These are phyloP conservation scores for Begonia peltatifolia DNA, from an alignment of 306 rosid genomes.

Conservation along the genomic window DNA sequence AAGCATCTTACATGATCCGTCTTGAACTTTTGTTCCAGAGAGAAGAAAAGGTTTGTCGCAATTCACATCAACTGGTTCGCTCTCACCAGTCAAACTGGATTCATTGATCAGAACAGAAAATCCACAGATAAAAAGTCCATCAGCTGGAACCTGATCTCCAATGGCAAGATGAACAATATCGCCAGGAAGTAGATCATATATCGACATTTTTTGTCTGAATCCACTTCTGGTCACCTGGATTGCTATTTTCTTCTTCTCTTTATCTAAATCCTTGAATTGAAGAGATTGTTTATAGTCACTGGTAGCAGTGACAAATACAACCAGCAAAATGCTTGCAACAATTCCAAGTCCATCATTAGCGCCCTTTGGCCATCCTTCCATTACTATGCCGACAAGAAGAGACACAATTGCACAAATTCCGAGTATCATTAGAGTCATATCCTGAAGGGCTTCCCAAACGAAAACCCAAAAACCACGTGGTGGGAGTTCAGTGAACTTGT, in stretches of 20 bases:
- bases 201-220: slow-evolving; percentile 79
- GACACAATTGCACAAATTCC: slow-evolving; percentile 73
- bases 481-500: slow-evolving; percentile 79
- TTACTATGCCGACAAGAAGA: slow-evolving; percentile 61
- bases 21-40: slow-evolving; percentile 96
- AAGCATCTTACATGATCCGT: slow-evolving; percentile 95
- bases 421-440: slow-evolving; percentile 89
- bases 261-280: slow-evolving; percentile 95
- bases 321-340: slow-evolving; percentile 96
- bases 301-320: slow-evolving; percentile 88
- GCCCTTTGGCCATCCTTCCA: slow-evolving; percentile 99
- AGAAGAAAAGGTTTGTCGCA: slow-evolving; percentile 64
- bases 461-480: slow-evolving; percentile 60
- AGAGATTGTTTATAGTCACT: slow-evolving; percentile 90
- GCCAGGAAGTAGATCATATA: slow-evolving; percentile 88
- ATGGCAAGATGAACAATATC: slow-evolving; percentile 81
- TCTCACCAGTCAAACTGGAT: slow-evolving; percentile 97
- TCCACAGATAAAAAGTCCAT: slow-evolving; percentile 81
- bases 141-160: slow-evolving; percentile 98
- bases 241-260: slow-evolving; percentile 81
- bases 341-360: slow-evolving; percentile 98
- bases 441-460: slow-evolving; percentile 99
- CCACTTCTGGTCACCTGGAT: slow-evolving; percentile 78
- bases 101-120: slow-evolving; percentile 79
- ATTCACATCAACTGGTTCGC: slow-evolving; percentile 75